A percentile compares a stretch with the other conserved stretches of the same genome.
These are phyloP conservation scores for Ajuga chamaepitys DNA, from an alignment of 257 asterid genomes.

Conservation along the genomic window DNA sequence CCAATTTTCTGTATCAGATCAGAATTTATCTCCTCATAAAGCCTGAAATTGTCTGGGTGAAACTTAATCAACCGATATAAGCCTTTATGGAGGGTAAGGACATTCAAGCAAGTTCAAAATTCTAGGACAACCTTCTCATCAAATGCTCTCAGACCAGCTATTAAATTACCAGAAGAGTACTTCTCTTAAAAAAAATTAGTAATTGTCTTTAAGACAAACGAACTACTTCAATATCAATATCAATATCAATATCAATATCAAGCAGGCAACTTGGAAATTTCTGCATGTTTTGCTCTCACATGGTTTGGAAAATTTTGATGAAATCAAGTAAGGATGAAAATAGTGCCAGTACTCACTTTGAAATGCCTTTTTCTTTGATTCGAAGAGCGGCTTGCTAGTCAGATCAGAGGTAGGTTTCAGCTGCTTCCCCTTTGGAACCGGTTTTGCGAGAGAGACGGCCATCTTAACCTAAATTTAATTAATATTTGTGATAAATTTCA, in stretches of 20 bases:
- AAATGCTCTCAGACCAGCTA: not conserved
- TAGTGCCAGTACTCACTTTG: conserved; percentile 30
- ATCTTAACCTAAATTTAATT: conserved; percentile 39
- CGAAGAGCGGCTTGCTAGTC: conserved; percentile 22
- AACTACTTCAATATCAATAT: not conserved
- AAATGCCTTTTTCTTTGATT: conserved; percentile 23
- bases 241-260: not conserved
- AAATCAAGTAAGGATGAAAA: not conserved
- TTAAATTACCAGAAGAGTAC: not conserved
- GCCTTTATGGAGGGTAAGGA: not conserved
- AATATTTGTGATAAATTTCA: conserved; percentile 11
- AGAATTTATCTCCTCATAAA: not conserved
- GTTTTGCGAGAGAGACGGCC: conserved; percentile 55
- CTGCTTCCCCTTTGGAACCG: conserved; percentile 34
- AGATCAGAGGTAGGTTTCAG: conserved; percentile 20
- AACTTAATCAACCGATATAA: not conserved
- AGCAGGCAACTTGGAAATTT: not conserved
- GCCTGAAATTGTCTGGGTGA: not conserved
- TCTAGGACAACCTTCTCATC: not conserved
- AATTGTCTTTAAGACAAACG: not conserved
- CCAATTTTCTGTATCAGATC: not conserved
- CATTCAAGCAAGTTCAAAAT: not conserved
- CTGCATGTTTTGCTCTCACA: not conserved
- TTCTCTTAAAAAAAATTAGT: not conserved
- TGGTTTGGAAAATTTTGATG: not conserved